phyloP scores from a whole-genome alignment of 257 asterid species.

The Pogostemon cablin region DNA sequence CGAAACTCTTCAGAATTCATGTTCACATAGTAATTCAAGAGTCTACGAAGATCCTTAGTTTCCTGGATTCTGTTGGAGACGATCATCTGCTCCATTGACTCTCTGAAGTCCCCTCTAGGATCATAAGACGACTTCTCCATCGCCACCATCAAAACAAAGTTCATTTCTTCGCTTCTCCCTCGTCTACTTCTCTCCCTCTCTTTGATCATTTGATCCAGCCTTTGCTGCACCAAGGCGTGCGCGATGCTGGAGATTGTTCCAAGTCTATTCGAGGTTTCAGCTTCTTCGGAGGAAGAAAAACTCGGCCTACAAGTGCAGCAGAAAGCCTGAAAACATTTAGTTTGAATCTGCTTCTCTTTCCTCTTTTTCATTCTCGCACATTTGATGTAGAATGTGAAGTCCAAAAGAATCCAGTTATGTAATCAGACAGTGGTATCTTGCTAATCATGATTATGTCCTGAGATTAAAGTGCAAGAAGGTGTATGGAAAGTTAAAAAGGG shows the following conservation, averaged over 20 bases:
- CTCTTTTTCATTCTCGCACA: constrained; percentile 50
- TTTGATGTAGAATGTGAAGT: constrained; percentile 38
- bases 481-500: constrained; percentile 32
- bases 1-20: constrained; percentile 69
- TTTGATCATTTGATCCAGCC: constrained; percentile 66
- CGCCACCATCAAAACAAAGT: constrained; percentile 68
- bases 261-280: constrained; percentile 48
- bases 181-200: constrained; percentile 38
- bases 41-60: constrained; percentile 58
- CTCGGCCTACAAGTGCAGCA: constrained; percentile 67
- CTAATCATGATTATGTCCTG: constrained; percentile 56
- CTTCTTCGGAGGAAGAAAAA: constrained; percentile 58
- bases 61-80: constrained; percentile 50
- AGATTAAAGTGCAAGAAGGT: constrained; percentile 40
- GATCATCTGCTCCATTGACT: constrained; percentile 73
- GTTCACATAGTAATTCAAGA: constrained; percentile 60
- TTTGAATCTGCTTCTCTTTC: constrained; percentile 48
- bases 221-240: constrained; percentile 81
- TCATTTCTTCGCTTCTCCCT: constrained; percentile 37
- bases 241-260: constrained; percentile 60
- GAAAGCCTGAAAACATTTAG: constrained; percentile 54
- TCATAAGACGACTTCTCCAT: constrained; percentile 72
- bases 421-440: constrained; percentile 43
- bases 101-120: constrained; percentile 73
- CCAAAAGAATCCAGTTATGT: constrained; percentile 42